Evolutionary conservation across 441 rosid genomes (phyloP).

Genomic region (Capsella rubella): DNA sequence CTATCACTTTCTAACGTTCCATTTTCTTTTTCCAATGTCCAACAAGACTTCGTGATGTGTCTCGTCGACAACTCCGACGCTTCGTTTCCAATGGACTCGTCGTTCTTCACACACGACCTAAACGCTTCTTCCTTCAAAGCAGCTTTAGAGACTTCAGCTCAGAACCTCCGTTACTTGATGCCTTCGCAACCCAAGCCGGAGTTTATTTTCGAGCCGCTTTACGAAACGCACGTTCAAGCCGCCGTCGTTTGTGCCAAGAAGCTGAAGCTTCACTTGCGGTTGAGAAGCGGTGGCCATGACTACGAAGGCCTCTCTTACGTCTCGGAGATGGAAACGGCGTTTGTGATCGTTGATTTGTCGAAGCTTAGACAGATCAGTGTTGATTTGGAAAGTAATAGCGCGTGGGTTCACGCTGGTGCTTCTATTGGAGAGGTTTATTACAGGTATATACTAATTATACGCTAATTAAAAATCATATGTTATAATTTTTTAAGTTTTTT

Average conservation of each 20-base stretch:
- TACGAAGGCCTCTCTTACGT: conserved; percentile 51
- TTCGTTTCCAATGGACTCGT: conserved; percentile 43
- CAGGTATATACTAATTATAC: background rate
- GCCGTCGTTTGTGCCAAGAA: conserved; percentile 51
- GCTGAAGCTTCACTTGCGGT: conserved; percentile 45
- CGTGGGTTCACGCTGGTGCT: conserved; percentile 63
- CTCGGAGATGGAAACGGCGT: conserved; percentile 43
- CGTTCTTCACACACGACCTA: conserved; percentile 44
- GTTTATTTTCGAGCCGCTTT: conserved; percentile 54
- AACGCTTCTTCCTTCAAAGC: conserved; percentile 41
- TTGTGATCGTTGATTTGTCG: conserved; percentile 51
- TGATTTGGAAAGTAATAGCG: conserved; percentile 46
- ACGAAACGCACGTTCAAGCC: conserved; percentile 53
- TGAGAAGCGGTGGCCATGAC: conserved; percentile 58
- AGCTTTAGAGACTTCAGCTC: conserved; percentile 45
- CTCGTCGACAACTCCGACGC: conserved; percentile 41
- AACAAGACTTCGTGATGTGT: conserved; percentile 50
- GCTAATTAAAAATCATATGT: background rate
- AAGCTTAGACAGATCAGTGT: conserved; percentile 47
- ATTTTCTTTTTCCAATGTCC: conserved; percentile 37
- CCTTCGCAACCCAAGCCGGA: conserved; percentile 48
- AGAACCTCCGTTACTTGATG: conserved; percentile 49
- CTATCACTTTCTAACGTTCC: conserved; percentile 30
- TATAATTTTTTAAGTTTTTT: background rate
- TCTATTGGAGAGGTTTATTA: conserved; percentile 57